Percentiles rank a stretch among this genome's conserved stretches.
Evolutionary conservation across 306 rosid genomes (phyloP).

Genomic region (Dryas octopetala): DNA sequence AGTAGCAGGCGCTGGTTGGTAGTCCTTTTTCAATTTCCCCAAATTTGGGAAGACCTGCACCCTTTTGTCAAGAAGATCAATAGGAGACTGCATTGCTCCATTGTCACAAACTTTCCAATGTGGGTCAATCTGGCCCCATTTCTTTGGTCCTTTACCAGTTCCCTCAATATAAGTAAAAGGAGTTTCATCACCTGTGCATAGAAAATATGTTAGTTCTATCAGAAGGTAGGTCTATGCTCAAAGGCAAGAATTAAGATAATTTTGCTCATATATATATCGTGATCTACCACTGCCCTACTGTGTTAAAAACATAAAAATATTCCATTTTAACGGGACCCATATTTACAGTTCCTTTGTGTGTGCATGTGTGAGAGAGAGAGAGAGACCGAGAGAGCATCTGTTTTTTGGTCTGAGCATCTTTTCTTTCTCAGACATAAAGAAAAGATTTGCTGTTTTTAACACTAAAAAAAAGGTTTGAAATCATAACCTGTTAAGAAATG

Average conservation of each 20-base stretch:
- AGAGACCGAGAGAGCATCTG: neutral
- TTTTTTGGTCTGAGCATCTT: neutral
- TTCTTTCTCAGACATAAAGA: conserved; percentile 14
- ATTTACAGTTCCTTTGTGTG: neutral
- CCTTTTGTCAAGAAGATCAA: conserved; percentile 47
- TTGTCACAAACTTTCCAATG: conserved; percentile 58
- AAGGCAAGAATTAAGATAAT: neutral
- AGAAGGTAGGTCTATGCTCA: neutral
- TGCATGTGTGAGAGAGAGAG: neutral
- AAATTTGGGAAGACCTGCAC: conserved; percentile 40
- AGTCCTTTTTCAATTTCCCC: conserved; percentile 50
- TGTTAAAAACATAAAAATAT: neutral
- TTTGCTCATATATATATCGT: neutral
- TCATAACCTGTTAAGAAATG: no score
- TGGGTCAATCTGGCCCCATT: conserved; percentile 62
- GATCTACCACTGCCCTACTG: neutral
- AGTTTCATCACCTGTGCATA: conserved; percentile 41
- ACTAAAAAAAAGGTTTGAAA: neutral
- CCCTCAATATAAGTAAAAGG: conserved; percentile 45
- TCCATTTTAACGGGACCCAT: neutral
- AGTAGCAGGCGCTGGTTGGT: conserved; percentile 62
- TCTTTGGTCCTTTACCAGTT: conserved; percentile 58
- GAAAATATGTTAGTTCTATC: neutral
- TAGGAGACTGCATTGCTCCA: conserved; percentile 79
- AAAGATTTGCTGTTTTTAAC: neutral